These are phyloP conservation scores for Pseudoscleropodium purum DNA, from an alignment of 225 moss, liverwort and hornwort species.

Conservation along the genomic window DNA sequence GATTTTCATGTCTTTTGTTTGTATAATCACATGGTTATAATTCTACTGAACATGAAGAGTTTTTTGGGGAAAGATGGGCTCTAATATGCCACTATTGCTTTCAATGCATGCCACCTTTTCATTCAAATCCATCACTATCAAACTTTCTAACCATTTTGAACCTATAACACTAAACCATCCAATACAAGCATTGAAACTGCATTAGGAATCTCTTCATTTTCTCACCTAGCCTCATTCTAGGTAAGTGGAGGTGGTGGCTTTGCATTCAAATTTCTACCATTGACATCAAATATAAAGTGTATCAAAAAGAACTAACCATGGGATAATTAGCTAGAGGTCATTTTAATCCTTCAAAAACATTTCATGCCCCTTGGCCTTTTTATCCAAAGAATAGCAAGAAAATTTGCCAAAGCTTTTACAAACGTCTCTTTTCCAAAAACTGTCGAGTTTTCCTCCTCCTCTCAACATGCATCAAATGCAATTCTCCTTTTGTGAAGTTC, in stretches of 20 bases:
- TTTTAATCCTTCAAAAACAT: neutral
- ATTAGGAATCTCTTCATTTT: too few relatives aligned
- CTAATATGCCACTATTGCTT: neutral
- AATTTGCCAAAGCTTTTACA: accelerated
- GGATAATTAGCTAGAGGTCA: too few relatives aligned
- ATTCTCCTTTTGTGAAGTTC: too few relatives aligned
- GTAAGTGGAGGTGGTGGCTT: too few relatives aligned
- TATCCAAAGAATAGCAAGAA: neutral
- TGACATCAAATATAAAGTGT: too few relatives aligned
- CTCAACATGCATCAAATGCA: accelerated
- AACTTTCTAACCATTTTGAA: neutral
- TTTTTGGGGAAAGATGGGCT: neutral
- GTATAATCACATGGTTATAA: neutral
- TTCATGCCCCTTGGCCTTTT: too few relatives aligned
- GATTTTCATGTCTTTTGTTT: neutral
- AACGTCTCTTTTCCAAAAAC: neutral
- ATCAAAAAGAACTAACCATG: too few relatives aligned
- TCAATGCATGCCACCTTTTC: neutral
- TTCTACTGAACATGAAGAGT: neutral
- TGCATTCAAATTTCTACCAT: too few relatives aligned
- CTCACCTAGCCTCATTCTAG: too few relatives aligned
- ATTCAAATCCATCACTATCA: neutral
- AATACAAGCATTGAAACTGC: neutral
- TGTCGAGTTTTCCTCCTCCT: neutral
- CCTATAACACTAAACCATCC: neutral